phyloP scores from a whole-genome alignment of 1,284 basidiomycete genomes.

The Phellopilus nigrolimitatus region DNA sequence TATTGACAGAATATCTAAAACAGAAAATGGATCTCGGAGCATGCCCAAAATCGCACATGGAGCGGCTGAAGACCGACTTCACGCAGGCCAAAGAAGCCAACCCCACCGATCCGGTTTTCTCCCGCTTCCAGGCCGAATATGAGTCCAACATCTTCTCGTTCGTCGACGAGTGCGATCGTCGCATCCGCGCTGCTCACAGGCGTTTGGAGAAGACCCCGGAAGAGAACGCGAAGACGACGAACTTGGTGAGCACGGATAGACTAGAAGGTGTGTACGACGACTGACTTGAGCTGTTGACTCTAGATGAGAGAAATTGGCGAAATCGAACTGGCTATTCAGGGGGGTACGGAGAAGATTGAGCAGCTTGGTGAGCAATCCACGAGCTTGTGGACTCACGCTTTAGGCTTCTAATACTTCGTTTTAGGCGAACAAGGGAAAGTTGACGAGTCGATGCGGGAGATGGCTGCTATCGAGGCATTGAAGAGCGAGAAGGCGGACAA shows the following conservation, averaged over 20 bases:
- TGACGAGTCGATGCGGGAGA: constrained; percentile 96
- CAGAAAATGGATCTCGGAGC: constrained; percentile 99
- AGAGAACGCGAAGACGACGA: constrained; percentile 98
- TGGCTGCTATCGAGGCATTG: constrained; percentile 95
- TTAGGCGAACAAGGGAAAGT: constrained; percentile 94
- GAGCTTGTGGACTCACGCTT: constrained; percentile 17
- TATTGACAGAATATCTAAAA: constrained; percentile 45
- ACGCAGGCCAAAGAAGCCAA: constrained; percentile 71
- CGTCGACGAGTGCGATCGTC: constrained; percentile 96
- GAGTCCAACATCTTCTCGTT: constrained; percentile 94
- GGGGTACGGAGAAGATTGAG: constrained; percentile 98
- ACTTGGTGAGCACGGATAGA: constrained; percentile 56
- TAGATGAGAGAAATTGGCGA: constrained; percentile 99
- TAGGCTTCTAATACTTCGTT: constrained; percentile 17
- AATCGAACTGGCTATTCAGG: constrained; percentile 97
- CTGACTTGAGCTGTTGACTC: not conserved
- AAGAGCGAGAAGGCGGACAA: constrained; percentile 96
- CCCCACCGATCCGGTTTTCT: constrained; percentile 75
- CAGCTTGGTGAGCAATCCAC: constrained; percentile 60
- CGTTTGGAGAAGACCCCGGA: constrained; percentile 98
- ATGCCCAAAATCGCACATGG: constrained; percentile 95
- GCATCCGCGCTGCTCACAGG: constrained; percentile 91
- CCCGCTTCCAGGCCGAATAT: constrained; percentile 88
- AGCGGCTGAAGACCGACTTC: constrained; percentile 91
- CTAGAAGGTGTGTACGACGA: constrained; percentile 65